phyloP scores from a whole-genome alignment of 2,329 filamentous ascomycete species.

The Clonostachys byssicola region DNA sequence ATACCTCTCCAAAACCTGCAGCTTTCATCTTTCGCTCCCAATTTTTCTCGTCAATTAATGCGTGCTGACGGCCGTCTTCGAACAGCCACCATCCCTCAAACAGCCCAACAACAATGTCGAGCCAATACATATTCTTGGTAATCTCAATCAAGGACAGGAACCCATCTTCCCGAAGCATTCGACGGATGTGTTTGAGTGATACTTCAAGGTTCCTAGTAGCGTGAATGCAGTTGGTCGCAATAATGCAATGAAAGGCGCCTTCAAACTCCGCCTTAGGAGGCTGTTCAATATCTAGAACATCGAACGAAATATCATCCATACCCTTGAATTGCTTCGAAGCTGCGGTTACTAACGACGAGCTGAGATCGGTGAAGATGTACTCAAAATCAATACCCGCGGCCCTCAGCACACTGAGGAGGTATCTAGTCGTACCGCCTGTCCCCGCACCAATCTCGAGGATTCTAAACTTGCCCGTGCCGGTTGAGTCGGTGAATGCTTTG shows the following conservation, averaged over 20 bases:
- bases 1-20: too few relatives aligned
- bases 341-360: slow-evolving; percentile 18
- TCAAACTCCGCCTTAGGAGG: slow-evolving; percentile 6
- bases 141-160: slow-evolving; percentile 20
- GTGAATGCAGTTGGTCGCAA: slow-evolving; percentile 30
- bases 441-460: slow-evolving; percentile 39
- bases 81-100: not conserved
- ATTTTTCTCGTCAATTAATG: too few relatives aligned
- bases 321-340: slow-evolving; percentile 15
- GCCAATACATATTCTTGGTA: slow-evolving; percentile 9
- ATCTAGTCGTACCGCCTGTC: slow-evolving; percentile 33
- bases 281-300: slow-evolving; percentile 20
- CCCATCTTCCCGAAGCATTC: slow-evolving; percentile 19
- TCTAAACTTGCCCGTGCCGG: slow-evolving; percentile 11
- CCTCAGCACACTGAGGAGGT: slow-evolving; percentile 17
- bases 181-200: slow-evolving; percentile 11
- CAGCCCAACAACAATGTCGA: not conserved
- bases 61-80: too few relatives aligned
- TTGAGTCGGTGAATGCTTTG: not conserved
- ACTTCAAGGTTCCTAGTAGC: slow-evolving; percentile 17
- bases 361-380: slow-evolving; percentile 3
- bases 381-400: slow-evolving; percentile 8
- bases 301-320: slow-evolving; percentile 13
- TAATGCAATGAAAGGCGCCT: slow-evolving; percentile 18
- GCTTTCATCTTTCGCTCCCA: too few relatives aligned